Evolutionary conservation across 345 rosid species (phyloP), one percentile per base, ranked within the genome.

Genomic region (Populus pruinosa): DNA sequence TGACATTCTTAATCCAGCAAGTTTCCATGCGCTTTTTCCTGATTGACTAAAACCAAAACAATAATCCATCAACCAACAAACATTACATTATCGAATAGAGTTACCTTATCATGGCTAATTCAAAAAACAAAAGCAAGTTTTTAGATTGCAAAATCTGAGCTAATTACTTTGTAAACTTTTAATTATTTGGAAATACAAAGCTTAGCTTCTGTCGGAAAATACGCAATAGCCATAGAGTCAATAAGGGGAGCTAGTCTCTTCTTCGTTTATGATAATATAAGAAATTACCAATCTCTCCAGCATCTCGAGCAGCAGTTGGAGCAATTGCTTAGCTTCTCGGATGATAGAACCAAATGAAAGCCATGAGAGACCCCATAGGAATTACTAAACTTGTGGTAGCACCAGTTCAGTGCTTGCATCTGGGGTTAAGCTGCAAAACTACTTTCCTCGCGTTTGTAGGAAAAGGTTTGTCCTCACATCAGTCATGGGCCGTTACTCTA

Each of bases 61-160:
- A 67, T 31, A n/a, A 59, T 25, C 13, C 18, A 69, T 31, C 27
- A 64, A 44, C 79, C 85, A 84, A 70, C 64, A 71, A 62, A 79
- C 77, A 76, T 59, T 67, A 71, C 81, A 79, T 78, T 78, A 85
- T 81, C 80, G 67, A 83, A 81, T 78, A 77, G 79, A 76, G 59
- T 64, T 69, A 53, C 20, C 59, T 53, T 53, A 53, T 53, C 59
- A 53, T 53, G 20, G 59, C 59, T 53, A 18, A 35, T 67, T 79
- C 82, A 76, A 50, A 5, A 29, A 27, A 44, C 61, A 65, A 11
- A 21, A 16, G 36, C 25, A 77, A 81, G 80, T 56, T 2, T 55
- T 36, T 76, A 36, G 38, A 33, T 77, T 74, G 43, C 69, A 70
- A 70, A 75, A 87, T 77, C 64, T 77, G 70, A 38, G 77, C 70